phyloP scores from a whole-genome alignment of 2,329 filamentous ascomycete genomes.

The Gaeumannomyces tritici region DNA sequence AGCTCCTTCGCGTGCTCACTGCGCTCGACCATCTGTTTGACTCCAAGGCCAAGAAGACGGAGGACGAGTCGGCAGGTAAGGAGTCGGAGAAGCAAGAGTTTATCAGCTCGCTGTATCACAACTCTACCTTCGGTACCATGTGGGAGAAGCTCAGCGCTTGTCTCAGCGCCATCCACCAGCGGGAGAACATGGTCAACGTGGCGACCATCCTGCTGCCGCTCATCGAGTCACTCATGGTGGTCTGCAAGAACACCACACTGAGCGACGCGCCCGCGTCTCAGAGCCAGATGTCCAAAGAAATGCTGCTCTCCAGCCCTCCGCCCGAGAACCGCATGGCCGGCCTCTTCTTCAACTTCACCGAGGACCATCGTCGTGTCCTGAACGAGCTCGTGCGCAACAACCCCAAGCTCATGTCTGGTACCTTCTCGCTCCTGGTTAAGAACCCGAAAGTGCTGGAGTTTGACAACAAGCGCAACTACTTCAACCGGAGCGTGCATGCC shows the following conservation, averaged over 20 bases:
- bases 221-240: conserved; percentile 96
- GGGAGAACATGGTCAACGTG: conserved; percentile 93
- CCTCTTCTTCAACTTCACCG: conserved; percentile 94
- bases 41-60: conserved; percentile 56
- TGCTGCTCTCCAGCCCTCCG: conserved; percentile 64
- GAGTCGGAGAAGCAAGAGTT: conserved; percentile 66
- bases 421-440: conserved; percentile 90
- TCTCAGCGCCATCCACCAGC: conserved; percentile 76
- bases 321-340: conserved; percentile 77
- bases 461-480: conserved; percentile 99
- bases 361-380: conserved; percentile 93
- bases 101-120: conserved; percentile 80
- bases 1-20: conserved; percentile 82
- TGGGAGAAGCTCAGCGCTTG: conserved; percentile 91
- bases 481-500: conserved; percentile 81
- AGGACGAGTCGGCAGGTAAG: conserved; percentile 16
- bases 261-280: conserved; percentile 49
- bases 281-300: conserved; percentile 41
- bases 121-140: conserved; percentile 77
- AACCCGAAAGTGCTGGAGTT: conserved; percentile 99
- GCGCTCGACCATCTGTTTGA: conserved; percentile 95
- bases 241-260: conserved; percentile 93
- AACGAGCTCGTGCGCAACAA: conserved; percentile 97
- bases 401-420: conserved; percentile 96
- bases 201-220: conserved; percentile 90